Base-by-base conservation (phyloP, 2,329 filamentous ascomycete species). In the Penicillium sp. region DNA sequence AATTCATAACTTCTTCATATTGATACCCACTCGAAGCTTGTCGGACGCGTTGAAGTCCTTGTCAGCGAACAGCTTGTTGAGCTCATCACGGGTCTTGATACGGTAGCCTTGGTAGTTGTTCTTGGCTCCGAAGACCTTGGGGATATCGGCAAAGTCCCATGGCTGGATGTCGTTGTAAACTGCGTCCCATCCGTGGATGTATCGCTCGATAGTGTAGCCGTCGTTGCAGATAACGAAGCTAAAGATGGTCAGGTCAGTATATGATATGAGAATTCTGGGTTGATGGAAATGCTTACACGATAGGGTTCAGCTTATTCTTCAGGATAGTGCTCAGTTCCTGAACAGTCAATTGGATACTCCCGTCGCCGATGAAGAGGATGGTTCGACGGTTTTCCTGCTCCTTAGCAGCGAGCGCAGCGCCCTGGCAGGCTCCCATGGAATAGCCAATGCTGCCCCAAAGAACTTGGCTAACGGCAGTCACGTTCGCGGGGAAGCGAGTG, bases 301-400 rank as follows among this genome's bases (percentile, higher is more conserved):
- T 93, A 20, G 89, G 84, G 59, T 87, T 86, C 55, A 96, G 78
- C 24, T 83, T 80, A 58, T 89, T 86, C 31, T 87, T 83, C 61
- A 96, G 84, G 82, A 96, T 93, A 11, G 90, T 94, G 72, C 86
- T 89, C 61, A 96, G 71, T 74, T 94, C 91, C 71, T 96, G 91
- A 0, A 84, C 87, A 0, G 90, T 95, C 56, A 96, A 80, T 72
- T 96, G 90, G 74, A 95, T 87, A 55, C 87, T 90, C 29, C 92
- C 92, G 66, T 96, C 92, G 24, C 92, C 92, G n/a, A 92, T 90
- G 68, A 95, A 92, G 37, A 96, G 79, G 44, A 97, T 87, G 0
- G 89, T 91, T 57, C 92, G 78, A 26, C 75, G 81, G 26, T 85
- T 77, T 49, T 84, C 79, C 37, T 76, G 74, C 68, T 94, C 90